Percentiles rank a stretch among this genome's conserved stretches.
These are phyloP conservation scores for Rubroboletus pulcherrimus DNA, from an alignment of 768 basidiomycete genomes.

Conservation along the genomic window DNA sequence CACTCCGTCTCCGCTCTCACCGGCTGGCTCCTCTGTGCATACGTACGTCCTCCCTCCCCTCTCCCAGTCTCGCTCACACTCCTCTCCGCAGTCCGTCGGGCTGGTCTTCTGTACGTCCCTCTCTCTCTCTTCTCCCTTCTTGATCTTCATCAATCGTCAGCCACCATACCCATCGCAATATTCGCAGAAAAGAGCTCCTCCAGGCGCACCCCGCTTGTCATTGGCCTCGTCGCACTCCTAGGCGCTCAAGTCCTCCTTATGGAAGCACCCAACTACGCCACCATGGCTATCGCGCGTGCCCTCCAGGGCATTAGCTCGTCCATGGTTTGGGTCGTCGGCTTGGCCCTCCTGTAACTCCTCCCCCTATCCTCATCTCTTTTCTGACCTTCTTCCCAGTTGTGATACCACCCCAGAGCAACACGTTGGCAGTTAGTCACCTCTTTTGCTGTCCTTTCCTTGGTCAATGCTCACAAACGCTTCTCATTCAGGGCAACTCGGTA, in stretches of 20 bases:
- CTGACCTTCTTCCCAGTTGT: conserved; percentile 39
- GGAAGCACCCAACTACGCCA: conserved; percentile 53
- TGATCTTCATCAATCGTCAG: conserved; percentile 25
- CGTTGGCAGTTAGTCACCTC: conserved; percentile 43
- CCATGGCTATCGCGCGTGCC: conserved; percentile 58
- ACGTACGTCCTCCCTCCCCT: conserved; percentile 35
- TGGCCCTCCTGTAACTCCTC: conserved; percentile 50
- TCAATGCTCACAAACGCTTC: background rate
- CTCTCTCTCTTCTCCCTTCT: background rate
- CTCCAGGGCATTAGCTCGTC: conserved; percentile 59
- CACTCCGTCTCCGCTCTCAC: conserved; percentile 44
- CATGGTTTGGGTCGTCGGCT: conserved; percentile 59
- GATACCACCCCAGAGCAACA: conserved; percentile 49
- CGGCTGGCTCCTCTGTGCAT: conserved; percentile 61
- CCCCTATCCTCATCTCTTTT: background rate
- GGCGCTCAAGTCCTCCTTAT: conserved; percentile 59
- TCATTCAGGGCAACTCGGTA: conserved; percentile 50
- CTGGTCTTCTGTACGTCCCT: conserved; percentile 45
- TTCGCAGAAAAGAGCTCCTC: conserved; percentile 49
- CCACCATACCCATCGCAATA: conserved; percentile 56
- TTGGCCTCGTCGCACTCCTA: conserved; percentile 47
- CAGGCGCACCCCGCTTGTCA: conserved; percentile 46
- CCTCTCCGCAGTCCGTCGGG: conserved; percentile 45
- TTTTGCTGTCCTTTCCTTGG: background rate
- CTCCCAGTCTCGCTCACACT: conserved; percentile 1